phyloP scores from a whole-genome alignment of 1,139 yeast species.

The Blastobotrys petasosporus region DNA sequence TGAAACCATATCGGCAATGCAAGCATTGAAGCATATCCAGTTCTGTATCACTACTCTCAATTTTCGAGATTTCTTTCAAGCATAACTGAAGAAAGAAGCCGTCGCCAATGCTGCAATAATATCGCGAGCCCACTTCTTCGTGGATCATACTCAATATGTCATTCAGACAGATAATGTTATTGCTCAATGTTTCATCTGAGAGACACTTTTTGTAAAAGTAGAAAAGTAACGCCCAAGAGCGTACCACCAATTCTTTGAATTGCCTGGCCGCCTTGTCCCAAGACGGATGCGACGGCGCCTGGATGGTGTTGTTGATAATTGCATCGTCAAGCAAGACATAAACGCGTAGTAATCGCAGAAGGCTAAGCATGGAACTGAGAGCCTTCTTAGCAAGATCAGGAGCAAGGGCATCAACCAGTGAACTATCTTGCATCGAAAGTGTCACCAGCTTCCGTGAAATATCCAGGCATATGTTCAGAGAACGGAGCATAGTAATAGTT shows the following conservation, averaged over 20 bases:
- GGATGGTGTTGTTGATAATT: constrained; percentile 28
- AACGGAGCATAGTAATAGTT: constrained; percentile 31
- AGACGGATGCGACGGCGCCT: constrained; percentile 30
- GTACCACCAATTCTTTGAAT: constrained; percentile 49
- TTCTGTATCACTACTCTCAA: constrained; percentile 43
- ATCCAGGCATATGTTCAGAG: constrained; percentile 45
- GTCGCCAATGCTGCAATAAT: constrained; percentile 59
- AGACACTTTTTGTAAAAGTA: constrained; percentile 23
- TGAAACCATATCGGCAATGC: constrained; percentile 70
- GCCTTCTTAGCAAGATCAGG: constrained; percentile 15
- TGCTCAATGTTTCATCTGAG: constrained; percentile 21
- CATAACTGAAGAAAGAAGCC: constrained; percentile 60
- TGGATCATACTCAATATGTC: constrained; percentile 58
- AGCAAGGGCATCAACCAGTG: constrained; percentile 12
- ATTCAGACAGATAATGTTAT: constrained; percentile 30
- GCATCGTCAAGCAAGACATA: constrained; percentile 39
- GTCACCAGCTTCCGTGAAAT: constrained; percentile 33
- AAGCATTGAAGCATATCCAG: constrained; percentile 67
- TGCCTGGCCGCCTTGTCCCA: constrained; percentile 36
- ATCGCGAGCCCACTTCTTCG: constrained; percentile 62
- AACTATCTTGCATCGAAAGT: constrained; percentile 21
- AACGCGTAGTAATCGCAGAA: constrained; percentile 40
- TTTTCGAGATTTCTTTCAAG: constrained; percentile 47
- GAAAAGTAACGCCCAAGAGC: constrained; percentile 40
- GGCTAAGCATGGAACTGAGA: constrained; percentile 32